phyloP scores from a whole-genome alignment of 768 basidiomycete species.

The Phylloporus rhodoxanthus region DNA sequence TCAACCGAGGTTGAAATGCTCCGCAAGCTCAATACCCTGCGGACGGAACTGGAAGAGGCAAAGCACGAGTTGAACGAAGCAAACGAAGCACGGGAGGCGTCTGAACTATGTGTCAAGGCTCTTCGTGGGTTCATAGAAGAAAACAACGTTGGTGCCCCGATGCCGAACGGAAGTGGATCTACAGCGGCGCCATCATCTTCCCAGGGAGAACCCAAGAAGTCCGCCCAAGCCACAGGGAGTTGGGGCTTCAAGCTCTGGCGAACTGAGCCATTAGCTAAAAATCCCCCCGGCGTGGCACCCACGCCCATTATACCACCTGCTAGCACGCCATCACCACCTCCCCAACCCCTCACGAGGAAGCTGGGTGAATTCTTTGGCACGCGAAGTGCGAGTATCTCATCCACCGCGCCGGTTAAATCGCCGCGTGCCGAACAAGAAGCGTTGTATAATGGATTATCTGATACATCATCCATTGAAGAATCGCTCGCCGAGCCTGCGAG shows the following conservation, averaged over 20 bases:
- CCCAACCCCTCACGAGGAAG: conserved; percentile 55
- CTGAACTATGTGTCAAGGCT: conserved; percentile 77
- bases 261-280: conserved; percentile 32
- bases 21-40: conserved; percentile 47
- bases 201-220: conserved; percentile 32
- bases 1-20: conserved; percentile 50
- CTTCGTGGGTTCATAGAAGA: conserved; percentile 79
- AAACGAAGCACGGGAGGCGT: conserved; percentile 81
- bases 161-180: conserved; percentile 13
- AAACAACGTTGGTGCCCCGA: conserved; percentile 50
- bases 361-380: conserved; percentile 67
- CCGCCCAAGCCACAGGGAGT: conserved; percentile 31
- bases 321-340: conserved; percentile 21
- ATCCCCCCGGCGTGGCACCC: conserved; percentile 23
- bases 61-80: conserved; percentile 68
- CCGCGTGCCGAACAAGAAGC: conserved; percentile 23
- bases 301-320: conserved; percentile 25
- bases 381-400: conserved; percentile 46
- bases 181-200: conserved; percentile 13
- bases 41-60: conserved; percentile 55
- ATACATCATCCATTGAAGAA: conserved; percentile 34
- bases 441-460: conserved; percentile 27
- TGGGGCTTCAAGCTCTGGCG: conserved; percentile 76
- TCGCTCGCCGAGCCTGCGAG: conserved; percentile 32
- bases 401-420: conserved; percentile 29